Evolutionary conservation across 148 eudicot species (phyloP).

Genomic region (Oxyria digyna): DNA sequence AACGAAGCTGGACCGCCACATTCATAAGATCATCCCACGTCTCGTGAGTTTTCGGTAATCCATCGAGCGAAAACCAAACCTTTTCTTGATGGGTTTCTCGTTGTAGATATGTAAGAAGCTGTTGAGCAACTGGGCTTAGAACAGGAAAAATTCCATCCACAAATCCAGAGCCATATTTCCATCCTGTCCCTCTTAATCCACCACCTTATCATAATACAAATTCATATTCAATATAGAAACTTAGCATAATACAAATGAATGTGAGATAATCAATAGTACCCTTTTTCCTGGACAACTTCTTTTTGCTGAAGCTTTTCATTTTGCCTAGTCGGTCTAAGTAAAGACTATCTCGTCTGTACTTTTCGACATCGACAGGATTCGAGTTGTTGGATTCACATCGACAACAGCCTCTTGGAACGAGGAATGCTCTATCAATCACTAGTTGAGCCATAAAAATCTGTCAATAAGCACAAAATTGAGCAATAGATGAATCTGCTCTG

Average conservation of each 20-base stretch:
- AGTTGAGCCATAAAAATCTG: constrained; percentile 5
- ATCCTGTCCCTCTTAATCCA: constrained; percentile 71
- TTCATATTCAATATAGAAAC: background rate
- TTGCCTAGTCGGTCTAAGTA: constrained; percentile 54
- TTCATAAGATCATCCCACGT: constrained; percentile 75
- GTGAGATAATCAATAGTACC: constrained; percentile 20
- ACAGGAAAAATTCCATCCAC: constrained; percentile 88
- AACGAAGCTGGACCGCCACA: constrained; percentile 61
- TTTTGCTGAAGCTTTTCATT: constrained; percentile 40
- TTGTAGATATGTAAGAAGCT: constrained; percentile 46
- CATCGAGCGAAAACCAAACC: constrained; percentile 50
- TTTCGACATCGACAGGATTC: constrained; percentile 28
- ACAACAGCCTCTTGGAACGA: constrained; percentile 18
- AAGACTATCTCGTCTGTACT: constrained; percentile 40
- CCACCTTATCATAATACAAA: constrained; percentile 30
- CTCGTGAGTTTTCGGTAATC: constrained; percentile 49
- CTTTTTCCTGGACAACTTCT: constrained; percentile 64
- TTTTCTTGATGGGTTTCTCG: constrained; percentile 37
- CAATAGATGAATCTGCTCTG: background rate
- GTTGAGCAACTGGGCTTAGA: constrained; percentile 55
- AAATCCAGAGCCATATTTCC: constrained; percentile 88
- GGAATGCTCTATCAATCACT: constrained; percentile 1
- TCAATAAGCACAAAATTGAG: background rate
- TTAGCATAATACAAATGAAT: background rate
- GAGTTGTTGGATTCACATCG: constrained; percentile 19